Evolutionary conservation across 228 moss, liverwort and hornwort genomes (phyloP).

Genomic region (Sphagnum fallax): DNA sequence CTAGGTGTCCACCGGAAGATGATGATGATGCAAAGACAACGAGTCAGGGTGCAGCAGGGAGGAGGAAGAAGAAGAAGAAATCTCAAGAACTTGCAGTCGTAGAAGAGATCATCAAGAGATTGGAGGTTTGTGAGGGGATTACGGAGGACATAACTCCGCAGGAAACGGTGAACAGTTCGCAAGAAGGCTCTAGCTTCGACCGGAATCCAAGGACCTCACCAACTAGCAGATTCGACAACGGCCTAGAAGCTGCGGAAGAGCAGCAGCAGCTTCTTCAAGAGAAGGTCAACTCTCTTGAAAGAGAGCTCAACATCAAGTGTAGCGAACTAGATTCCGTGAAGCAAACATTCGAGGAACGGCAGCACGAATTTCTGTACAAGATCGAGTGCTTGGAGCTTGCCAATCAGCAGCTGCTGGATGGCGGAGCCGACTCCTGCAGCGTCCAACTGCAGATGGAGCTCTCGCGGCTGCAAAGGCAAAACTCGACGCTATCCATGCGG

Average conservation of each 20-base stretch:
- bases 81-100: too few species aligned
- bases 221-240: too few species aligned
- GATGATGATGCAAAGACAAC: too few species aligned
- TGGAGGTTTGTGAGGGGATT: too few species aligned
- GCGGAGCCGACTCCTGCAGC: constrained; percentile 38
- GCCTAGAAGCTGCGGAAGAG: not conserved
- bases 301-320: constrained; percentile 30
- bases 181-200: too few species aligned
- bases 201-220: too few species aligned
- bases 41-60: too few species aligned
- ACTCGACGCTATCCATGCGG: constrained; percentile 45
- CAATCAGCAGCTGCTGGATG: constrained; percentile 50
- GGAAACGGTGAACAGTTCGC: too few species aligned
- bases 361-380: constrained; percentile 29
- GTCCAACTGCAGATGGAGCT: constrained; percentile 54
- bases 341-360: constrained; percentile 28
- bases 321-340: constrained; percentile 15
- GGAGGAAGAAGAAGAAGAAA: too few species aligned
- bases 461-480: constrained; percentile 50
- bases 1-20: too few species aligned
- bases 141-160: too few species aligned
- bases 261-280: constrained; percentile 42
- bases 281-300: constrained; percentile 37
- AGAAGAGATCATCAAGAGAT: too few species aligned
- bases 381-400: constrained; percentile 51